A percentile compares a stretch with the other conserved stretches of the same genome.
phyloP scores from a whole-genome alignment of 129 eudicot species.

The Centrapalus pauciflorus region DNA sequence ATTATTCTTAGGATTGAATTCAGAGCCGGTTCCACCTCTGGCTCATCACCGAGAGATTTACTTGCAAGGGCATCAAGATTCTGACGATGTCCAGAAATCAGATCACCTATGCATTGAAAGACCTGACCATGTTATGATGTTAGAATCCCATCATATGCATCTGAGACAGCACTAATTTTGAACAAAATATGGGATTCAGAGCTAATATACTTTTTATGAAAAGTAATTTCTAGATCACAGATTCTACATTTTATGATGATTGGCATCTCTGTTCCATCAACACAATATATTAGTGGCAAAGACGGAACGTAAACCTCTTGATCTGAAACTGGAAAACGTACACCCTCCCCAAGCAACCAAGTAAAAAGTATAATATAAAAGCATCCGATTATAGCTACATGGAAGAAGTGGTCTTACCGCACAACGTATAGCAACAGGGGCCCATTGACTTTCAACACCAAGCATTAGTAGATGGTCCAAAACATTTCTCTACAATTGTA shows the following conservation, averaged over 20 bases:
- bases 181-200: neutral
- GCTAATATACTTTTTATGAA: neutral
- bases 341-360: neutral
- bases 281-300: neutral
- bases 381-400: neutral
- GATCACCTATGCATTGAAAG: slow-evolving; percentile 82
- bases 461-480: slow-evolving; percentile 80
- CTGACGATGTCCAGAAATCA: slow-evolving; percentile 61
- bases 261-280: neutral
- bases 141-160: slow-evolving; percentile 5
- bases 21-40: slow-evolving; percentile 68
- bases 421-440: slow-evolving; percentile 87
- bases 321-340: neutral
- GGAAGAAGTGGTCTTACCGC: slow-evolving; percentile 53
- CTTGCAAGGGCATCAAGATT: slow-evolving; percentile 75
- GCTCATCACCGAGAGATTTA: slow-evolving; percentile 85
- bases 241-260: neutral
- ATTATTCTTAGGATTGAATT: slow-evolving; percentile 77
- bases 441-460: slow-evolving; percentile 99
- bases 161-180: neutral
- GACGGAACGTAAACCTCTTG: neutral
- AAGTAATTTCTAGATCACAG: neutral
- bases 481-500: slow-evolving; percentile 55
- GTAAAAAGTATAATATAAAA: neutral
- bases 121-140: slow-evolving; percentile 45